Base-by-base conservation (phyloP, 2,329 filamentous ascomycete genomes). In the Aspergillus bombycis region DNA sequence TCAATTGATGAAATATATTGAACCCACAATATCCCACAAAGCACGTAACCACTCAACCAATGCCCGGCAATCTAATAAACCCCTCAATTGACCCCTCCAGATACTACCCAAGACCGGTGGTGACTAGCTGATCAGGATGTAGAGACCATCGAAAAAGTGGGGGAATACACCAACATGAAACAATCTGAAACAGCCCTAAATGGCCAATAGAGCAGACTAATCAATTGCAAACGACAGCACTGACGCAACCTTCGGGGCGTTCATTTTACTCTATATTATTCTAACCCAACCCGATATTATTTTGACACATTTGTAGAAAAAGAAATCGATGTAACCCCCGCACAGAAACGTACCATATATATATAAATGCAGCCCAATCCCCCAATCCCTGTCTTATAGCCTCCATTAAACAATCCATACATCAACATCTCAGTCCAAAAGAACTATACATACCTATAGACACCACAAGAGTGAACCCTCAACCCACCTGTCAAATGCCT, bases 1-100 rank as follows among this genome's bases (percentile, higher is more conserved):
- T 60, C 63, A 62, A 62, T 58, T 59, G 63, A 62, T 55, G 60
- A 55, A 45, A 36, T 41, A 45, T 38, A 52, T 26, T 10, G 19
- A 52, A 19, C 28, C 16, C 16, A 52, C 9, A n/a, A 11, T 32
- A 9, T 11, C n/a, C 28, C 46, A 26, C 4, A 8, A 8, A 38
- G 30, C 28, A 53, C 9, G 26, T 52, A n/a, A 28, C 26, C 21
- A 34, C 7, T 11, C n/a, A n/a, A 6, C 12, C 6, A 26, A 48
- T 23, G 21, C 10, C 7, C 12, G 23, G 21, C 21, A 48, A 48
- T 26, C 45, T 23, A 14, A 21, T 23, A 19, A 53, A 32, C 30
- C 52, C 30, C 52, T 54, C 52, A 54, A 19, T 54, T n/a, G 6
- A 52, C 32, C 10, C 28, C 52, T 28, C 32, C 6, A 32, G 11